A percentile compares a stretch with the other conserved stretches of the same genome.
These are phyloP conservation scores for Lyophyllum atratum DNA, from an alignment of 768 basidiomycete species.

Conservation along the genomic window DNA sequence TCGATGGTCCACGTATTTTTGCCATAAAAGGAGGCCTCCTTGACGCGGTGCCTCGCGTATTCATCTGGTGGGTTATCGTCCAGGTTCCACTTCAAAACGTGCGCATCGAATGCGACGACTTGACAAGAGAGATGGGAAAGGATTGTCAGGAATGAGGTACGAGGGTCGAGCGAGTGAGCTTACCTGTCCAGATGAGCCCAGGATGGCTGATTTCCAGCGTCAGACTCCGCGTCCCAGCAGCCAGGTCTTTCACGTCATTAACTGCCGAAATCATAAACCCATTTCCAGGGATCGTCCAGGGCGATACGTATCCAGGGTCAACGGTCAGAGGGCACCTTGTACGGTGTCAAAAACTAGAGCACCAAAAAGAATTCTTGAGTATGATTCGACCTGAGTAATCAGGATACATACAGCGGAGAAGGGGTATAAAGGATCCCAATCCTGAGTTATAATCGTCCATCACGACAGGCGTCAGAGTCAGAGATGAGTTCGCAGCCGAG, in stretches of 20 bases:
- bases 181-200: constrained; percentile 85
- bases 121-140: background rate
- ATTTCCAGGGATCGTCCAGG: constrained; percentile 40
- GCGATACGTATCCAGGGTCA: constrained; percentile 49
- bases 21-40: constrained; percentile 87
- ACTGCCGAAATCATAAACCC: constrained; percentile 58
- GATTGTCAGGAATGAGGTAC: background rate
- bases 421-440: constrained; percentile 88
- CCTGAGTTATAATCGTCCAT: constrained; percentile 80
- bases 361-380: background rate
- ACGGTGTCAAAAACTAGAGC: constrained; percentile 77
- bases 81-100: constrained; percentile 83
- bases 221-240: constrained; percentile 66
- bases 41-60: constrained; percentile 82
- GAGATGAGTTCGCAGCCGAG: constrained; percentile 16
- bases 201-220: constrained; percentile 76
- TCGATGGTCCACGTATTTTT: constrained; percentile 72
- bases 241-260: constrained; percentile 54
- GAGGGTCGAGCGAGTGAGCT: background rate
- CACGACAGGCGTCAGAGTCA: constrained; percentile 41
- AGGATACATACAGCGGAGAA: constrained; percentile 62
- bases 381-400: background rate
- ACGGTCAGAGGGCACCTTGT: constrained; percentile 71
- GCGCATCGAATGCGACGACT: constrained; percentile 91
- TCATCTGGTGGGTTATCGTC: constrained; percentile 79